Conservation (phyloP, 2,329 filamentous ascomycete genomes). For the Penicillium vulpinum region DNA sequence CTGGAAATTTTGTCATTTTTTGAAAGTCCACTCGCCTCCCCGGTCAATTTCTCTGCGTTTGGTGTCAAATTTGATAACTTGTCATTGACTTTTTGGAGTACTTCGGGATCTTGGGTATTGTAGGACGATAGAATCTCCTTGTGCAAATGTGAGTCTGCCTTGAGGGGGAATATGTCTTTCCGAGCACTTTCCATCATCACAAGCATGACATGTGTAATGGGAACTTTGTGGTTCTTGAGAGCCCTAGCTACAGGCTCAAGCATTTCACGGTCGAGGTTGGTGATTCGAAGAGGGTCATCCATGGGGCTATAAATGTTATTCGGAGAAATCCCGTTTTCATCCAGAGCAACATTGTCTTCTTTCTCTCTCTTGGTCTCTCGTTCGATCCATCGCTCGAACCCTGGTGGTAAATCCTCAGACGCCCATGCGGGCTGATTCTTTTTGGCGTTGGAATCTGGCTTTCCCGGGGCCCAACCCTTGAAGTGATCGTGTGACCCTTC, state of each 20-base stretch:
- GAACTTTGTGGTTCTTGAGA: conserved; percentile 23
- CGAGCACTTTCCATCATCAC: conserved; percentile 36
- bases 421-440: conserved; percentile 23
- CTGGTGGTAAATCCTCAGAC: conserved; percentile 23
- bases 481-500: conserved; percentile 27
- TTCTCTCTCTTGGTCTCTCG: neutral
- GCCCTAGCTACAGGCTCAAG: conserved; percentile 27
- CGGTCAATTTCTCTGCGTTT: conserved; percentile 32
- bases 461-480: conserved; percentile 33
- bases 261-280: conserved; percentile 31
- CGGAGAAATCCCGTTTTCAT: neutral
- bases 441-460: conserved; percentile 7
- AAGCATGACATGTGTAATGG: conserved; percentile 34
- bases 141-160: conserved; percentile 29
- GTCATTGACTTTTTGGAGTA: conserved; percentile 18
- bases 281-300: conserved; percentile 33
- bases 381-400: conserved; percentile 29
- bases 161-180: conserved; percentile 35
- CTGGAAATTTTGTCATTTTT: conserved; percentile 1
- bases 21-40: conserved; percentile 23
- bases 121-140: conserved; percentile 27
- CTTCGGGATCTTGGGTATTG: conserved; percentile 9
- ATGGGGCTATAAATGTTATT: conserved; percentile 29
- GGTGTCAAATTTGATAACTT: conserved; percentile 30
- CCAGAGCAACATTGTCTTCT: neutral